These are phyloP conservation scores for Taphrina flavorubra DNA, from an alignment of 1,139 yeast species.

Conservation along the genomic window DNA sequence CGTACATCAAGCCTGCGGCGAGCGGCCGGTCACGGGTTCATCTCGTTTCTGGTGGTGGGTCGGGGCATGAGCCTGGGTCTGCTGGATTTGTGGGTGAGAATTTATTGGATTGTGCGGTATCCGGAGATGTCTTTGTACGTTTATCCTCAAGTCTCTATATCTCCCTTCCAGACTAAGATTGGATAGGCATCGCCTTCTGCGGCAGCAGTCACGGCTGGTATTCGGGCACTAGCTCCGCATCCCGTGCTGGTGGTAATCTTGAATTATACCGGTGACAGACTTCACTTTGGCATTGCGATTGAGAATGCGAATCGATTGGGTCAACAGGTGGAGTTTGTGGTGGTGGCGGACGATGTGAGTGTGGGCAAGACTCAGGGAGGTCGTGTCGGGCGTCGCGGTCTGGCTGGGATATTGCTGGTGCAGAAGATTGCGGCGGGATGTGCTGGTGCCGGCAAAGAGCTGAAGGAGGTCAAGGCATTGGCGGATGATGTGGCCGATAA, in stretches of 20 bases:
- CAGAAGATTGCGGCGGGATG: conserved; percentile 86
- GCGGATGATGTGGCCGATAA: conserved; percentile 69
- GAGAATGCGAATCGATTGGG: conserved; percentile 85
- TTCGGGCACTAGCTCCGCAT: conserved; percentile 63
- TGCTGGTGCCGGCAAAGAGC: conserved; percentile 55
- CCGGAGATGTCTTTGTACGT: conserved; percentile 87
- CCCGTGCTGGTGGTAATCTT: conserved; percentile 74
- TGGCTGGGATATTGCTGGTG: conserved; percentile 86
- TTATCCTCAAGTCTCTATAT: conserved; percentile 67
- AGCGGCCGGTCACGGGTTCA: conserved; percentile 56
- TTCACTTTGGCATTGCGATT: conserved; percentile 89
- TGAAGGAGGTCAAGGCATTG: conserved; percentile 61
- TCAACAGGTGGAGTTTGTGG: conserved; percentile 68
- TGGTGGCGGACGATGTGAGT: conserved; percentile 90
- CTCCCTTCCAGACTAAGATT: background rate
- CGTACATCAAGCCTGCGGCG: conserved; percentile 32
- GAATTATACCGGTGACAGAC: conserved; percentile 91
- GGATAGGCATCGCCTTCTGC: conserved; percentile 33
- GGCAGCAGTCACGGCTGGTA: conserved; percentile 64
- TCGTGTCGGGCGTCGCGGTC: conserved; percentile 89
- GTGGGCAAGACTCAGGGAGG: conserved; percentile 87
- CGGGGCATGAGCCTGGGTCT: conserved; percentile 94
- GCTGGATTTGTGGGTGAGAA: conserved; percentile 89
- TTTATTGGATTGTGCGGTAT: conserved; percentile 81
- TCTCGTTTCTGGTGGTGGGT: conserved; percentile 88